A percentile compares a stretch with the other conserved stretches of the same genome.
Evolutionary conservation across 108 stramenopile species (phyloP).

Genomic region (Cyclotella kingstonii): DNA sequence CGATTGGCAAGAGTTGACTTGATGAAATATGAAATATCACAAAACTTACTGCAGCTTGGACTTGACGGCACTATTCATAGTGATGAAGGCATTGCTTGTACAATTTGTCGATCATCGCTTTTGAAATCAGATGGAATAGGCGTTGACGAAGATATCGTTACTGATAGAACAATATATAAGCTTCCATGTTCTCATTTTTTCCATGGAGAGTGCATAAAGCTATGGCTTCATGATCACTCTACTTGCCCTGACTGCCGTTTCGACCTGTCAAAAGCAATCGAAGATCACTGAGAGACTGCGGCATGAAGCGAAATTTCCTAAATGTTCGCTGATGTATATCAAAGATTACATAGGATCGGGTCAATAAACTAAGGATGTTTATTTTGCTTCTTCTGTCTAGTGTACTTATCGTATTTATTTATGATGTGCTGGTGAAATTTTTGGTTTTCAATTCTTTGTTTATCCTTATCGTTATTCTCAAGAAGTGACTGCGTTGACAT

Average conservation of each 20-base stretch:
- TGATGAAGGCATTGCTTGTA: background rate
- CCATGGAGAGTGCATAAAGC: slow-evolving; percentile 18
- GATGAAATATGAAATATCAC: slow-evolving; percentile 20
- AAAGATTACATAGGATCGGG: too few species aligned
- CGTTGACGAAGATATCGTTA: background rate
- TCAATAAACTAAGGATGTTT: too few species aligned
- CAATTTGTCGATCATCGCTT: slow-evolving; percentile 21
- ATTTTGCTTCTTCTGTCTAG: too few species aligned
- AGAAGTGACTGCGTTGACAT: too few species aligned
- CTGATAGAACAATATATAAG: slow-evolving; percentile 5
- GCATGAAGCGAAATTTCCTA: too few species aligned
- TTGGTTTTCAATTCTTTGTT: too few species aligned
- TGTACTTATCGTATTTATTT: too few species aligned
- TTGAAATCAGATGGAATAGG: slow-evolving; percentile 2
- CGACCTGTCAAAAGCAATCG: slow-evolving; percentile 8
- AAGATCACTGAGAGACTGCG: too few species aligned
- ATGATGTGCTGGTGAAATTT: too few species aligned
- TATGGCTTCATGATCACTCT: slow-evolving; percentile 27
- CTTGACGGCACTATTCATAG: background rate
- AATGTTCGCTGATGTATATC: too few species aligned
- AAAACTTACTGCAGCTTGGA: slow-evolving; percentile 3
- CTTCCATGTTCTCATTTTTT: slow-evolving; percentile 38
- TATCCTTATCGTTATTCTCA: too few species aligned
- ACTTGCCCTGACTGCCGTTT: slow-evolving; percentile 26
- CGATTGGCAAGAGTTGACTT: slow-evolving; percentile 18